Conservation (phyloP, 1,284 basidiomycete genomes). For the Ganoderma sp. region DNA sequence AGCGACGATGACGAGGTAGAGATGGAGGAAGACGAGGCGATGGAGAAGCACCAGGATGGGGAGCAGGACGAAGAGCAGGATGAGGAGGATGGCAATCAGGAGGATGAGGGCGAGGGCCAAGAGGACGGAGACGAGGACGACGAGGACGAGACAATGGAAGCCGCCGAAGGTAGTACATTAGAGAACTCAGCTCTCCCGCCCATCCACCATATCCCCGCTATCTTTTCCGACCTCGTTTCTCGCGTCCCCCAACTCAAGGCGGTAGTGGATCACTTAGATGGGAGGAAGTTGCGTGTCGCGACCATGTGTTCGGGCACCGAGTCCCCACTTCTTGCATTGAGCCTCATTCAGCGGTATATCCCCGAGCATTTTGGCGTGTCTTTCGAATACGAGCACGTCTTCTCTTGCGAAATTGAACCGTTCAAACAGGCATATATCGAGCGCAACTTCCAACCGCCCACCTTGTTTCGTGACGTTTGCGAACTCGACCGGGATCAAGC, state of each 20-base stretch:
- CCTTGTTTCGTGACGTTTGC: constrained; percentile 93
- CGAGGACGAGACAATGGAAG: constrained; percentile 31
- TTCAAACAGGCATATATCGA: constrained; percentile 99
- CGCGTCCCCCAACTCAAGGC: constrained; percentile 70
- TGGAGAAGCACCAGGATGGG: no score
- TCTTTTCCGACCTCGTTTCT: constrained; percentile 85
- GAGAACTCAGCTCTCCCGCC: constrained; percentile 78
- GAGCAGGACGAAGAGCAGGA: no score
- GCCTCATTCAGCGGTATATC: constrained; percentile 80
- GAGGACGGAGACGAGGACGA: constrained; percentile 10
- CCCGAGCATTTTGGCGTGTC: constrained; percentile 68
- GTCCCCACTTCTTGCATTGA: constrained; percentile 91
- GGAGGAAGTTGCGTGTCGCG: constrained; percentile 88
- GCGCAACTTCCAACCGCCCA: constrained; percentile 89
- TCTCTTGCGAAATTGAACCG: constrained; percentile 97
- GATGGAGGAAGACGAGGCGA: no score
- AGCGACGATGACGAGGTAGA: constrained; percentile 19
- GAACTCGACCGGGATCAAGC: constrained; percentile 83
- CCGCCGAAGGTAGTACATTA: constrained; percentile 38
- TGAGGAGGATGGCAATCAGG: no score
- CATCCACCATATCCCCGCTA: constrained; percentile 80
- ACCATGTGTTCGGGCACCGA: constrained; percentile 99
- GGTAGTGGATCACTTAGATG: constrained; percentile 74
- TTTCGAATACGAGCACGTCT: constrained; percentile 88
- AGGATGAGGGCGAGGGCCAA: no score